Evolutionary conservation across 441 rosid species (phyloP).

Genomic region (Monsonia emarginata): DNA sequence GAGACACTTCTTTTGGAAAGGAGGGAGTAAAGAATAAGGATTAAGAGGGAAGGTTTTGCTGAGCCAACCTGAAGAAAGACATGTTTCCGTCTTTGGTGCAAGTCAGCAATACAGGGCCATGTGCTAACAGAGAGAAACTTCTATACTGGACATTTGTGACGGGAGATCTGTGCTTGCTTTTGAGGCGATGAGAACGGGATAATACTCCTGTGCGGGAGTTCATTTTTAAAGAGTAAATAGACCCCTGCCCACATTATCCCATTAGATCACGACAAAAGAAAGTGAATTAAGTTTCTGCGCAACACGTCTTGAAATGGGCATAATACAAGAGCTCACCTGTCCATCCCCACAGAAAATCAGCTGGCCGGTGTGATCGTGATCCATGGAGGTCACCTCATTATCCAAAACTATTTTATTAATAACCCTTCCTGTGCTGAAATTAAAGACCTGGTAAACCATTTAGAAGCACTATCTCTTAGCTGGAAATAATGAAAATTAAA

Average conservation of each 20-base stretch:
- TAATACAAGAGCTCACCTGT: slow-evolving; percentile 35
- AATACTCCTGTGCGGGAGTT: slow-evolving; percentile 65
- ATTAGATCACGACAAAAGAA: slow-evolving; percentile 5
- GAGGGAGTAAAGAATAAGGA: too few relatives aligned
- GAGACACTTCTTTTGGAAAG: too few relatives aligned
- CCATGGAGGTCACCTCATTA: slow-evolving; percentile 38
- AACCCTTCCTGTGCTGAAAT: slow-evolving; percentile 2
- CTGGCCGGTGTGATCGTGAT: slow-evolving; percentile 93
- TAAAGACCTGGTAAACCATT: not conserved
- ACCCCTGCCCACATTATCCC: slow-evolving; percentile 47
- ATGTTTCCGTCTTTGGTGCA: slow-evolving; percentile 82
- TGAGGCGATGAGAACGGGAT: slow-evolving; percentile 72
- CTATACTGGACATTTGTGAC: slow-evolving; percentile 79
- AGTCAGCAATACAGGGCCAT: slow-evolving; percentile 80
- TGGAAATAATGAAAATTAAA: not conserved
- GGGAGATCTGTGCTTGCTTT: slow-evolving; percentile 58
- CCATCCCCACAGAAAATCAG: slow-evolving; percentile 88
- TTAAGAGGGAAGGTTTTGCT: slow-evolving; percentile 8
- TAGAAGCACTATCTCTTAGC: not conserved
- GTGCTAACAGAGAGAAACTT: slow-evolving; percentile 81
- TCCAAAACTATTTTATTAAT: not conserved
- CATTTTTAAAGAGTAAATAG: slow-evolving; percentile 68
- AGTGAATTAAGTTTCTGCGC: not conserved
- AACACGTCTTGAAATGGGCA: not conserved
- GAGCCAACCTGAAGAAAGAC: slow-evolving; percentile 72